Conservation (phyloP, 352 stramenopile species). For the Globisporangium nunn region DNA sequence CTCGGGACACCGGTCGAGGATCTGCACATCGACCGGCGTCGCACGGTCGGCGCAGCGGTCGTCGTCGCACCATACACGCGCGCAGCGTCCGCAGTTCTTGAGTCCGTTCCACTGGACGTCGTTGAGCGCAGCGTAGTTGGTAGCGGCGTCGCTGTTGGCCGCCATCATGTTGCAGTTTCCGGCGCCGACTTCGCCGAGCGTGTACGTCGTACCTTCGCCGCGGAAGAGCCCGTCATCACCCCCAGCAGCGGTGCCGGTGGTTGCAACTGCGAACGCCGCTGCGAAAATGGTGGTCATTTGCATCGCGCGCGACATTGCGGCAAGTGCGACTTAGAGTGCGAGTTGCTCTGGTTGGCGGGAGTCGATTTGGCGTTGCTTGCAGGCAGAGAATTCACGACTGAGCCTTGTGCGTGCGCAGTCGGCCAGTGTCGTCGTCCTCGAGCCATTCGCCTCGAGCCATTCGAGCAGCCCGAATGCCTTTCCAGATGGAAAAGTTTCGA, state of each 20-base stretch:
- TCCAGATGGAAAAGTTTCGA: background rate
- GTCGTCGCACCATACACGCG: no score
- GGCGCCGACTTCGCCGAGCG: conserved; percentile 15
- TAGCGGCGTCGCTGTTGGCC: conserved; percentile 17
- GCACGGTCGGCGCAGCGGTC: no score
- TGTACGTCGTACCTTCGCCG: conserved; percentile 35
- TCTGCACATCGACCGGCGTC: no score
- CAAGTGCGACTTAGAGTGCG: background rate
- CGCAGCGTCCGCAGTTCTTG: no score
- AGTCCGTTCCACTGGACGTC: no score
- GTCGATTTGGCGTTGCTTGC: background rate
- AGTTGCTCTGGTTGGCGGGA: background rate
- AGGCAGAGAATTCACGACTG: background rate
- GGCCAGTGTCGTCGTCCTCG: background rate
- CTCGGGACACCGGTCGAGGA: no score
- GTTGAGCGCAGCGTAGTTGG: conserved; percentile 10
- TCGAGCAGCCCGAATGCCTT: background rate
- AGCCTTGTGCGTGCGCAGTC: background rate
- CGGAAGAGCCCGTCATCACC: conserved; percentile 13
- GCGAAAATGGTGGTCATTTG: no score
- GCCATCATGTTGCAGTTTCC: conserved; percentile 55
- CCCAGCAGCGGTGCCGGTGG: background rate
- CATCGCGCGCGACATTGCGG: no score
- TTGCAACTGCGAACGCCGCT: background rate
- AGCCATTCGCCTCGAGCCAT: background rate